phyloP scores from a whole-genome alignment of 2,329 filamentous ascomycete genomes.

The Dactylellina cionopaga region DNA sequence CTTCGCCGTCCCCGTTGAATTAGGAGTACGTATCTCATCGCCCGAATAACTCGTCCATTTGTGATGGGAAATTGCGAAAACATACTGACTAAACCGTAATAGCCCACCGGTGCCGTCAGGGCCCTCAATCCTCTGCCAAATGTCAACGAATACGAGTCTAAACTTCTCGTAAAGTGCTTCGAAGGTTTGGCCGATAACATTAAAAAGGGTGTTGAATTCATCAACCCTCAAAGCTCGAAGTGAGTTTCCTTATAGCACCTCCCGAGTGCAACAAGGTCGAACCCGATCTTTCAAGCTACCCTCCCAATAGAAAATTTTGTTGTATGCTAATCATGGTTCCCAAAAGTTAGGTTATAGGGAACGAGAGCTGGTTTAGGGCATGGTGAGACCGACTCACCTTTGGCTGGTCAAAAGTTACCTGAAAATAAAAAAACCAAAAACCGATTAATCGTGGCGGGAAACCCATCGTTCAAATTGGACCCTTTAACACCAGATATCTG shows the following conservation, averaged over 20 bases:
- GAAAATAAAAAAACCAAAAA: background rate
- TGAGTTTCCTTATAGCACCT: conserved; percentile 39
- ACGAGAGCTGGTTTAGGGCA: conserved; percentile 19
- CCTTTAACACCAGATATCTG: conserved; percentile 4
- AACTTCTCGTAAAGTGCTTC: conserved; percentile 78
- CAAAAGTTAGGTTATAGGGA: conserved; percentile 51
- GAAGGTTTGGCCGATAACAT: conserved; percentile 91
- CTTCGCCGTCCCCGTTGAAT: conserved; percentile 95
- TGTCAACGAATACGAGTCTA: conserved; percentile 88
- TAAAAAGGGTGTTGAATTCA: conserved; percentile 87
- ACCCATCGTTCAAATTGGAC: too few species aligned
- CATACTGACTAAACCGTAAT: conserved; percentile 53
- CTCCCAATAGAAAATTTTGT: background rate
- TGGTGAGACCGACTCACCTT: background rate
- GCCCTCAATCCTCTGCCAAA: conserved; percentile 79
- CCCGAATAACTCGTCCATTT: conserved; percentile 1
- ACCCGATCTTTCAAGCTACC: background rate
- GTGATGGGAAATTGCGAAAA: too few species aligned
- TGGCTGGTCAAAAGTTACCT: background rate
- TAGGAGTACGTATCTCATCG: conserved; percentile 76
- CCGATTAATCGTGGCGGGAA: too few species aligned
- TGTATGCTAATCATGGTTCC: conserved; percentile 31
- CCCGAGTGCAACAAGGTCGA: background rate
- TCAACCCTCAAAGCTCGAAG: conserved; percentile 54
- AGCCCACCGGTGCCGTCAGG: conserved; percentile 87